Evolutionary conservation across 2,329 filamentous ascomycete species (phyloP), one percentile per base, ranked within the genome.

Genomic region (Geoglossum cookeanum): DNA sequence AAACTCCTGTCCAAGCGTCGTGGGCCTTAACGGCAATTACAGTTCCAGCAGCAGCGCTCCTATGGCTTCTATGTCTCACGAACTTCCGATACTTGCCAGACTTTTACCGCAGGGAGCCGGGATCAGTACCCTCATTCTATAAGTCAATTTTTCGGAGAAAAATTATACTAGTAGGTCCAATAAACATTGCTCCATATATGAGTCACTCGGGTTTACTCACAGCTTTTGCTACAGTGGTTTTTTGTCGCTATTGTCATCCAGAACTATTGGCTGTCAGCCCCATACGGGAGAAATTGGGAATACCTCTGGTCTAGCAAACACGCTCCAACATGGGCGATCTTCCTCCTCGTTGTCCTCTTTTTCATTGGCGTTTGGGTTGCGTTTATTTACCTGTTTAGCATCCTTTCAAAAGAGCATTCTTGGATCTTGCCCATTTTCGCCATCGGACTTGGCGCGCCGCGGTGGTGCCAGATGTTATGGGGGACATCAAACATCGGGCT

Each of bases 381-480:
- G 32, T 63, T 80, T 29, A 72, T 81, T 39, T 73, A 67, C 61
- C 63, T 72, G 56, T 77, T 84, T 61, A 74, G 72, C 8, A 67
- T 70, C 55, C 71, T 82, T n/a, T 78, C 77, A 15, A 76, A 75
- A 61, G 74, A 74, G 15, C 81, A 84, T 65, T 78, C 75, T 55
- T 84, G 81, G 81, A 77, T 84, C 61, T 69, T 85, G 3, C 81
- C 81, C 11, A 76, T 85, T 58, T 83, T 84, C 61, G 80, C 81
- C 51, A 79, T 84, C 59, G 81, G 80, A 13, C 75, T 85, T 11
- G 79, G 77, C 48, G 80, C 80, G 3, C 81, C 81, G 1, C 73
- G 81, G 59, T 85, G 81, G 80, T 76, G 76, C 7, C 81, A 85
- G 65, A 83, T 83, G 65, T 78, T 81, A 65, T 84, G 81, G 81